A percentile compares a stretch with the other conserved stretches of the same genome.
These are phyloP conservation scores for Scedosporium dehoogii DNA, from an alignment of 2,329 filamentous ascomycete genomes.

Conservation along the genomic window DNA sequence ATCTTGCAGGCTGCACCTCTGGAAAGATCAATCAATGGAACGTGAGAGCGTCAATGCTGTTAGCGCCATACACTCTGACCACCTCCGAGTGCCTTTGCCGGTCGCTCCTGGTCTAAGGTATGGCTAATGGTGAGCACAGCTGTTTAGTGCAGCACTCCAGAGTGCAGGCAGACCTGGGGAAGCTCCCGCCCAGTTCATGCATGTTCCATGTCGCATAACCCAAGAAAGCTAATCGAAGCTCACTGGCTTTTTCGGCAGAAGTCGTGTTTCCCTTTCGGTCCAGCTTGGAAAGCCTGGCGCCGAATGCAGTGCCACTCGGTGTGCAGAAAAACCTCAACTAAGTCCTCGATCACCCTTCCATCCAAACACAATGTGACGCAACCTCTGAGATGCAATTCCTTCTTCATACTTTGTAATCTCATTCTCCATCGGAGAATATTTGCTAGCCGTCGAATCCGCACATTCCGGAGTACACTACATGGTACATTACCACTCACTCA, in stretches of 20 bases:
- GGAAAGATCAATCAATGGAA: too few relatives aligned
- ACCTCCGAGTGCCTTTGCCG: neutral
- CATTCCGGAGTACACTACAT: too few relatives aligned
- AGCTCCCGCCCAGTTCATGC: neutral
- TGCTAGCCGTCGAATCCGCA: neutral
- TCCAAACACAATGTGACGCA: too few relatives aligned
- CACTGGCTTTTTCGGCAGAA: neutral
- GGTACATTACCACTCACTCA: neutral
- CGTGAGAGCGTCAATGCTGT: neutral
- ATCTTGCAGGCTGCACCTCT: neutral
- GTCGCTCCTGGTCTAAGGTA: neutral
- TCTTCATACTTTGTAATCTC: too few relatives aligned
- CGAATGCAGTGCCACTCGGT: too few relatives aligned
- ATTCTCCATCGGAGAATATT: neutral
- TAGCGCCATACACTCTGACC: neutral
- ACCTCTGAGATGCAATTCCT: too few relatives aligned
- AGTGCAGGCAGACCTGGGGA: neutral
- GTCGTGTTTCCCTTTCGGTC: neutral
- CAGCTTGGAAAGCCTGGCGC: neutral
- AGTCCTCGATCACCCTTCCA: too few relatives aligned
- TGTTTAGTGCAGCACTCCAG: neutral
- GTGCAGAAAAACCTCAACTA: too few relatives aligned
- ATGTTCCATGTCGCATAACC: neutral
- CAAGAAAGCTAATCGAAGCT: neutral
- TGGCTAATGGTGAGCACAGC: neutral